These are phyloP conservation scores for Daedaleopsis sinensis DNA, from an alignment of 768 basidiomycete species.

Conservation along the genomic window DNA sequence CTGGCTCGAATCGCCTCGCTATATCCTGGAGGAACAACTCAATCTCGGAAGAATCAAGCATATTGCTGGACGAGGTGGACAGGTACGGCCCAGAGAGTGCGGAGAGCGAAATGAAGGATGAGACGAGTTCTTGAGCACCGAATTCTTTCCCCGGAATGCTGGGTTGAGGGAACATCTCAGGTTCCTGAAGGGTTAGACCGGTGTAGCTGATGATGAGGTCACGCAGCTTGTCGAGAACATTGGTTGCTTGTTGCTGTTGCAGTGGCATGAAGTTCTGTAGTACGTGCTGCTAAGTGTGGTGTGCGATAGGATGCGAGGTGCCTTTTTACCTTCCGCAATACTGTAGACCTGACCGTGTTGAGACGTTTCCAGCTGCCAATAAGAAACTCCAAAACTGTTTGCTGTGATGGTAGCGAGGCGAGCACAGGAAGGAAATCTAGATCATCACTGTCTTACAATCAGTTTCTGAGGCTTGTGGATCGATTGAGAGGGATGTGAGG, in stretches of 20 bases:
- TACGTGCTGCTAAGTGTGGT: not conserved
- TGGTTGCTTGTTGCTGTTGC: slow-evolving; percentile 62
- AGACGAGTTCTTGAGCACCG: slow-evolving; percentile 82
- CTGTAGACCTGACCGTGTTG: slow-evolving; percentile 52
- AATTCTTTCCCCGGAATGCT: slow-evolving; percentile 58
- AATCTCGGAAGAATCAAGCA: slow-evolving; percentile 68
- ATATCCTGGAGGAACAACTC: slow-evolving; percentile 85
- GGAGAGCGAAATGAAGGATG: slow-evolving; percentile 75
- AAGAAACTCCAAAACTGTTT: slow-evolving; percentile 89
- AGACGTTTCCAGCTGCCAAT: slow-evolving; percentile 92
- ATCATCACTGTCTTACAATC: slow-evolving; percentile 54
- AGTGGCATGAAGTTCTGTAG: slow-evolving; percentile 60
- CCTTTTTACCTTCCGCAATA: slow-evolving; percentile 65
- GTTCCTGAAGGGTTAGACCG: slow-evolving; percentile 87
- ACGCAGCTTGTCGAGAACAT: slow-evolving; percentile 74
- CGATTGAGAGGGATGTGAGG: not conserved
- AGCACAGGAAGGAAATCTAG: slow-evolving; percentile 73
- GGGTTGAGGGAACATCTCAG: slow-evolving; percentile 94
- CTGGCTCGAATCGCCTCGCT: slow-evolving; percentile 75
- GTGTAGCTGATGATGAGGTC: slow-evolving; percentile 86
- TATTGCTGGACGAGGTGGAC: slow-evolving; percentile 47
- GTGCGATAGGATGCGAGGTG: not conserved
- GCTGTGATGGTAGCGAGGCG: slow-evolving; percentile 73
- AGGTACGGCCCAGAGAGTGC: slow-evolving; percentile 68
- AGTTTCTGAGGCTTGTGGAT: slow-evolving; percentile 10